Conservation (phyloP, 2,329 filamentous ascomycete species). For the Aureobasidium melanogenum region DNA sequence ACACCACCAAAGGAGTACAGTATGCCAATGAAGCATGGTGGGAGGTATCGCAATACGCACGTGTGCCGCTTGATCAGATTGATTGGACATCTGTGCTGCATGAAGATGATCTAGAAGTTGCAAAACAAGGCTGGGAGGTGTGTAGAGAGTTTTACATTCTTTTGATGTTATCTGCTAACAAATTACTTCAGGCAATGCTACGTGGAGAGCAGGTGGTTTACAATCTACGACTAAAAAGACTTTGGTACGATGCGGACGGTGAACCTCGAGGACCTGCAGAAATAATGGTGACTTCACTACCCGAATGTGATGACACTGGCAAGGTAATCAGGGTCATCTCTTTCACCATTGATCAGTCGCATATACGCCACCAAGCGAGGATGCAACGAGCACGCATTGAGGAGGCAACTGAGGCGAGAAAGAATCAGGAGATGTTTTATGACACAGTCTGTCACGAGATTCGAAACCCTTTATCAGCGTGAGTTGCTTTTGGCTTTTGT, state of each 20-base stretch:
- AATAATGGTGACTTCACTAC: conserved; percentile 25
- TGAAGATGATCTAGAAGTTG: conserved; percentile 27
- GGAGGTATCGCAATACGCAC: conserved; percentile 2
- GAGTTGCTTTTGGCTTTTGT: conserved; percentile 12
- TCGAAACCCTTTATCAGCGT: conserved; percentile 34
- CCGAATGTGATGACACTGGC: conserved; percentile 23
- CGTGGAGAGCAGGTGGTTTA: conserved; percentile 23
- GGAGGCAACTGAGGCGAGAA: conserved; percentile 28
- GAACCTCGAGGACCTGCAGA: conserved; percentile 19
- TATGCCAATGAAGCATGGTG: conserved; percentile 13
- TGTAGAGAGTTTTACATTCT: background rate
- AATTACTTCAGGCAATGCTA: background rate
- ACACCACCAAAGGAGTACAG: conserved; percentile 10
- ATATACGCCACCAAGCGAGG: conserved; percentile 25
- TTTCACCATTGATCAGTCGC: conserved; percentile 26
- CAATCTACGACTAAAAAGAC: conserved; percentile 27
- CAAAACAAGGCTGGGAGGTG: conserved; percentile 27
- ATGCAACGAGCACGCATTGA: conserved; percentile 23
- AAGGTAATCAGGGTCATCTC: conserved; percentile 21
- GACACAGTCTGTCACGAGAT: conserved; percentile 19
- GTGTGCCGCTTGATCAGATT: conserved; percentile 17
- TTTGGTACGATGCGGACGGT: conserved; percentile 20
- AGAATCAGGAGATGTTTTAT: conserved; percentile 21
- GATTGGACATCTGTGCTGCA: conserved; percentile 16
- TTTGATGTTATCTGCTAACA: background rate